Percentiles rank a stretch among this genome's conserved stretches.
These are phyloP conservation scores for Candida oleophila DNA, from an alignment of 805 yeast genomes.

Conservation along the genomic window DNA sequence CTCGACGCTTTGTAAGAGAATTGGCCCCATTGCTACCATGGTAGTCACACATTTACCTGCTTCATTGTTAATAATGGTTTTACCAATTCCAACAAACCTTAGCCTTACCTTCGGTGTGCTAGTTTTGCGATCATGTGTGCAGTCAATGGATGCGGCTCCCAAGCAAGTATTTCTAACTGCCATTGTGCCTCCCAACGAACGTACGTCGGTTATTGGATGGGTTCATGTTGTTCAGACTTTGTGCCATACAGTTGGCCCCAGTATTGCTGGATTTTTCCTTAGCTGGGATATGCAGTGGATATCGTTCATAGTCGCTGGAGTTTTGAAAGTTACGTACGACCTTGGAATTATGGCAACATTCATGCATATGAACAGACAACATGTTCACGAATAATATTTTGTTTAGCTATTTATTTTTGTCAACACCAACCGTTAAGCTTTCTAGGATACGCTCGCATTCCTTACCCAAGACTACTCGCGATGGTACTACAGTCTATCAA, in stretches of 20 bases:
- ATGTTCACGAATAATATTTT: neutral
- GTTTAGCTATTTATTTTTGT: no score
- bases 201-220: conserved; percentile 45
- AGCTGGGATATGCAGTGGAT: conserved; percentile 38
- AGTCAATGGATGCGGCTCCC: conserved; percentile 49
- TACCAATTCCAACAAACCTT: conserved; percentile 38
- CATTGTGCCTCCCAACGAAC: conserved; percentile 35
- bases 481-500: no score
- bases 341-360: conserved; percentile 35
- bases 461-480: no score
- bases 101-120: conserved; percentile 28
- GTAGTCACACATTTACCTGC: conserved; percentile 44
- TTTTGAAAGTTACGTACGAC: conserved; percentile 39
- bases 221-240: conserved; percentile 44
- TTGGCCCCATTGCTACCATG: conserved; percentile 48
- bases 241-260: conserved; percentile 43
- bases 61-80: conserved; percentile 34
- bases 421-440: no score
- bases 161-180: conserved; percentile 47
- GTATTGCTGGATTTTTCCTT: conserved; percentile 40
- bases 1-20: conserved; percentile 40
- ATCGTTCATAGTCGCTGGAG: conserved; percentile 41
- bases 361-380: conserved; percentile 23
- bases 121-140: conserved; percentile 37
- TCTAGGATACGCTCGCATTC: no score